phyloP scores from a whole-genome alignment of 179 eudicot species.

The Gypsophila paniculata region DNA sequence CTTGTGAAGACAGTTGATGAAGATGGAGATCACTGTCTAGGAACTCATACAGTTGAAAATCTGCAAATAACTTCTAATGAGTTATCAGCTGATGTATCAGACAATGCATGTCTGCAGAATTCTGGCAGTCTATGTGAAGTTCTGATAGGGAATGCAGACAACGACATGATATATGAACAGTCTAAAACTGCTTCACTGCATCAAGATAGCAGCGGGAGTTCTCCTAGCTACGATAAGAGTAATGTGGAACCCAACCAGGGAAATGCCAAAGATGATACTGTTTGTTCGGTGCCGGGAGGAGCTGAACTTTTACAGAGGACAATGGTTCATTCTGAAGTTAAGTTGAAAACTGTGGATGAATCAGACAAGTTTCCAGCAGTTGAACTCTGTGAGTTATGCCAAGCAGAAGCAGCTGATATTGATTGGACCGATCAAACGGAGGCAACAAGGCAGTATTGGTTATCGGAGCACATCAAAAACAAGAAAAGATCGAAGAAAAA shows the following conservation, averaged over 20 bases:
- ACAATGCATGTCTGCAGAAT: constrained; percentile 32
- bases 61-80: constrained; percentile 16
- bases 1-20: constrained; percentile 31
- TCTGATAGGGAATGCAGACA: constrained; percentile 39
- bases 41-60: constrained; percentile 25
- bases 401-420: constrained; percentile 16
- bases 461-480: constrained; percentile 18
- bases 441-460: constrained; percentile 19
- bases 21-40: constrained; percentile 19
- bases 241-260: constrained; percentile 25
- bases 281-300: constrained; percentile 26
- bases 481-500: constrained; percentile 21
- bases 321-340: constrained; percentile 8
- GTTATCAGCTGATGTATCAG: constrained; percentile 34
- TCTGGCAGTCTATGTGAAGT: constrained; percentile 39
- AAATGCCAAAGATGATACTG: constrained; percentile 19
- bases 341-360: constrained; percentile 29
- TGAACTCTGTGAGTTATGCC: constrained; percentile 26
- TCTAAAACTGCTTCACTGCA: constrained; percentile 30
- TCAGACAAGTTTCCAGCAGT: constrained; percentile 34
- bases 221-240: constrained; percentile 27
- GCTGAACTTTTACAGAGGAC: constrained; percentile 20
- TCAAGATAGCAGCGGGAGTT: constrained; percentile 32
- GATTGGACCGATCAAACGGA: constrained; percentile 17
- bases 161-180: constrained; percentile 25